Evolutionary conservation across 176 grass and related monocot species (phyloP), one percentile per base, ranked within the genome.

Genomic region (Pontederia crassipes): DNA sequence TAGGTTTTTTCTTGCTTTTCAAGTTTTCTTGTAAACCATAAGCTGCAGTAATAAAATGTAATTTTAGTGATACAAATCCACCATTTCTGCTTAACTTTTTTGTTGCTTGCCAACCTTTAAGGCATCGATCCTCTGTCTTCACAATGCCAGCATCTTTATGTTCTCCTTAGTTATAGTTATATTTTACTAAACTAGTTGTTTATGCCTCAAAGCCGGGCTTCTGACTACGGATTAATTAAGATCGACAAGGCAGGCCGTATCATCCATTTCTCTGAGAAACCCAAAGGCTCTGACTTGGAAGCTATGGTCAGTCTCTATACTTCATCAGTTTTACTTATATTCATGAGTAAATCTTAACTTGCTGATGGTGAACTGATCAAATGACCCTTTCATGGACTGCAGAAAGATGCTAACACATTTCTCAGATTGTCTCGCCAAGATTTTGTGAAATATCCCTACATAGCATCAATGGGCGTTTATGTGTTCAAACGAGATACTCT

Each of bases 401-500:
- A 94, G 89, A 87, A 73, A 64, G 67, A 71, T 29, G 80, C 80
- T 27, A 84, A 76, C 57, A 76, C 55, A 40, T 94, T 78, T 6
- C 77, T 81, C 54, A 79, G 71, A 48, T 49, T 79, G 29, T 72
- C 78, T 54, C 28, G 50, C 18, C 66, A 50, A 12, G 71, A 81
- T n/a, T 18, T 62, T 52, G 16, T 67, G 14, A 76, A 79, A 71
- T 61, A 79, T 62, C 81, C 81, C 8, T 94, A 82, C 52, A 82
- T 94, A 12, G 84, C 89, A 45, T 94, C 84, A 24, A 94, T 82
- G 89, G 89, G 84, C 40, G 78, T 94, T 65, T 94, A 94, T 74
- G 81, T 87, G 47, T 94, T 94, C 18, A 87, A 82, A 80, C 74
- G 81, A 79, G 72, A 94, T 67, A 54, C 70, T 53, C 74, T 94